Percentiles rank a stretch among this genome's conserved stretches.
Evolutionary conservation across 2,329 filamentous ascomycete genomes (phyloP).

Genomic region (Aureobasidium sp.): DNA sequence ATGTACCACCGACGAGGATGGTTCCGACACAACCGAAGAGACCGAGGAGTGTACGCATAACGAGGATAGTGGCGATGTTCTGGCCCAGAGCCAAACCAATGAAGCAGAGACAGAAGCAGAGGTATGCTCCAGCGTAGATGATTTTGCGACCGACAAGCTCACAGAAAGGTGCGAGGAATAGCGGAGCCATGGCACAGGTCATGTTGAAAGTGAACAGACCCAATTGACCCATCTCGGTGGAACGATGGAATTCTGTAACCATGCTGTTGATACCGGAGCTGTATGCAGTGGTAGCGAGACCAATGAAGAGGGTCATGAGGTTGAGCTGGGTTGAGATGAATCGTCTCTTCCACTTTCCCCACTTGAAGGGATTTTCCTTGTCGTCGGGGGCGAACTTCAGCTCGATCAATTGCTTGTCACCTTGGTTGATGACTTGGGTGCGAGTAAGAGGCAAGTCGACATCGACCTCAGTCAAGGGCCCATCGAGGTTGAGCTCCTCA

Average conservation of each 20-base stretch:
- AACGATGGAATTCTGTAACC: constrained; percentile 38
- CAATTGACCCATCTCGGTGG: constrained; percentile 39
- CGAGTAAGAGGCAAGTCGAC: constrained; percentile 45
- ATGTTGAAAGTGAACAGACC: constrained; percentile 47
- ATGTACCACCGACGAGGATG: constrained; percentile 45
- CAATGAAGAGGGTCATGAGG: constrained; percentile 48
- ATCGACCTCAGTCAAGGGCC: constrained; percentile 37
- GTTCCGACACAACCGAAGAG: constrained; percentile 45
- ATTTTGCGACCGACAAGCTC: constrained; percentile 43
- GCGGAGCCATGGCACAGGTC: constrained; percentile 41
- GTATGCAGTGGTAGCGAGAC: constrained; percentile 48
- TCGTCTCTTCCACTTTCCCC: constrained; percentile 36
- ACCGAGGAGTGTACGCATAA: constrained; percentile 41
- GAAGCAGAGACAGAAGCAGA: constrained; percentile 42
- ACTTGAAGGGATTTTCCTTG: constrained; percentile 48
- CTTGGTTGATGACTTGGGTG: constrained; percentile 35
- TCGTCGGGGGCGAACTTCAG: constrained; percentile 42
- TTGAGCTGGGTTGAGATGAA: constrained; percentile 43
- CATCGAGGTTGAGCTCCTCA: constrained; percentile 27
- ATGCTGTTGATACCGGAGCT: constrained; percentile 43
- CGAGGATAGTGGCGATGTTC: constrained; percentile 43
- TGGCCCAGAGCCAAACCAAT: constrained; percentile 42
- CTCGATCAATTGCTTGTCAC: constrained; percentile 41
- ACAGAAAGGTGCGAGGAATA: constrained; percentile 45
- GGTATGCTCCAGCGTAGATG: constrained; percentile 40